Evolutionary conservation across 495 filamentous ascomycete genomes (phyloP).

Genomic region (Hypoxylon fragiforme): DNA sequence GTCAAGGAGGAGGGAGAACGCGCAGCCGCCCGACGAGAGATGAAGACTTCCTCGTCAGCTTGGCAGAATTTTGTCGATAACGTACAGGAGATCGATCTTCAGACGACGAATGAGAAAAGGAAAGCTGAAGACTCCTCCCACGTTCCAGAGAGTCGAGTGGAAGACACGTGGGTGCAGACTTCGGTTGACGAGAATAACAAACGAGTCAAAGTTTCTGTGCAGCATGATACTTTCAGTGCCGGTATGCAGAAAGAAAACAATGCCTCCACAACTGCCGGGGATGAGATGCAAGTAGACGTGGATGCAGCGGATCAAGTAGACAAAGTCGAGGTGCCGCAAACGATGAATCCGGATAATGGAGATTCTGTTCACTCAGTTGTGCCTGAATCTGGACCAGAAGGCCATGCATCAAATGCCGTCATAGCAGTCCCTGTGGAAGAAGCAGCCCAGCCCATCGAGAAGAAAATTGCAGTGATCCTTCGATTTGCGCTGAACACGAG

Average conservation of each 20-base stretch:
- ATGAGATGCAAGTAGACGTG: conserved; percentile 17
- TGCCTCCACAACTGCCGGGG: conserved; percentile 9
- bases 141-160: conserved; percentile 16
- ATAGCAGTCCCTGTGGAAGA: not conserved
- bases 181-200: conserved; percentile 45
- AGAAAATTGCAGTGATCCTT: conserved; percentile 78
- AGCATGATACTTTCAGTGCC: conserved; percentile 25
- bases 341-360: conserved; percentile 7
- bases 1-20: conserved; percentile 27
- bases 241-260: conserved; percentile 20
- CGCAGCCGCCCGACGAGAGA: conserved; percentile 2
- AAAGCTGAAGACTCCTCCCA: conserved; percentile 33
- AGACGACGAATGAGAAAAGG: conserved; percentile 22
- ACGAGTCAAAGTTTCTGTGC: conserved; percentile 47
- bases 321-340: conserved; percentile 1
- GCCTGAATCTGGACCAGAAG: conserved; percentile 1
- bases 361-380: conserved; percentile 11
- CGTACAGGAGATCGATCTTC: conserved; percentile 21
- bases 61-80: conserved; percentile 33
- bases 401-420: not conserved
- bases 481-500: conserved; percentile 83
- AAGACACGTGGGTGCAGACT: conserved; percentile 40
- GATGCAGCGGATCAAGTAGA: conserved; percentile 1
- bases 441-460: conserved; percentile 20
- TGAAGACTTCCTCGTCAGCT: conserved; percentile 1